Conservation (phyloP, 306 rosid species). For the Luffa aegyptiaca region DNA sequence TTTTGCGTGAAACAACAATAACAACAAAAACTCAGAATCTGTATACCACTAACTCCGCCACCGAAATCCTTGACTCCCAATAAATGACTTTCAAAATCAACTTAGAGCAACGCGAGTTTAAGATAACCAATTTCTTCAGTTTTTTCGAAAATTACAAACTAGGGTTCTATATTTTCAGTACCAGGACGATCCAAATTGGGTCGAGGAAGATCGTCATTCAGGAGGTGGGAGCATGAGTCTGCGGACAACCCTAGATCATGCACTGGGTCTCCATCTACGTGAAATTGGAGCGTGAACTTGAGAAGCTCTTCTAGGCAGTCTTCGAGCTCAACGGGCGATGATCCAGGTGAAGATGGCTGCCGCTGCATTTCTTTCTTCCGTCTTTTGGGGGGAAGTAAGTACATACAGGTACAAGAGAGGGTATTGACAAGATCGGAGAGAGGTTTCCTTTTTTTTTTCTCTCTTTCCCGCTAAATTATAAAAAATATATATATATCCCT, state of each 20-base stretch:
- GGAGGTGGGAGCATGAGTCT: conserved; percentile 40
- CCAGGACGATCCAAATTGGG: conserved; percentile 10
- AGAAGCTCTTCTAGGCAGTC: conserved; percentile 42
- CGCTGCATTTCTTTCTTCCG: neutral
- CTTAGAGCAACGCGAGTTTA: neutral
- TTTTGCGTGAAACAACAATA: neutral
- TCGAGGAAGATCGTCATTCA: conserved; percentile 22
- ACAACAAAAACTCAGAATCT: too few relatives aligned
- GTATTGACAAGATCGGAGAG: neutral
- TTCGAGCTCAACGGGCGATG: conserved; percentile 19
- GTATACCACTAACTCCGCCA: neutral
- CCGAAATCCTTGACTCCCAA: neutral
- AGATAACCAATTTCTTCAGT: neutral
- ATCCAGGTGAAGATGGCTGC: conserved; percentile 11
- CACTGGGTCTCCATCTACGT: conserved; percentile 13
- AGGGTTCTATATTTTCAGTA: neutral
- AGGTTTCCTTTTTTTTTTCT: too few relatives aligned
- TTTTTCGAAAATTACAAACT: neutral
- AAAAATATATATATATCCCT: too few relatives aligned
- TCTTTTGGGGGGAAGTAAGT: neutral
- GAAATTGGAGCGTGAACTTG: conserved; percentile 34
- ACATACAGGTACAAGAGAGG: neutral
- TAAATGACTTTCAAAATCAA: neutral
- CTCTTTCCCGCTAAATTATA: too few relatives aligned
- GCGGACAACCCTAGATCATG: conserved; percentile 25